A percentile compares a stretch with the other conserved stretches of the same genome.
phyloP scores from a whole-genome alignment of 2,329 filamentous ascomycete genomes.

The Aureobasidium namibiae region DNA sequence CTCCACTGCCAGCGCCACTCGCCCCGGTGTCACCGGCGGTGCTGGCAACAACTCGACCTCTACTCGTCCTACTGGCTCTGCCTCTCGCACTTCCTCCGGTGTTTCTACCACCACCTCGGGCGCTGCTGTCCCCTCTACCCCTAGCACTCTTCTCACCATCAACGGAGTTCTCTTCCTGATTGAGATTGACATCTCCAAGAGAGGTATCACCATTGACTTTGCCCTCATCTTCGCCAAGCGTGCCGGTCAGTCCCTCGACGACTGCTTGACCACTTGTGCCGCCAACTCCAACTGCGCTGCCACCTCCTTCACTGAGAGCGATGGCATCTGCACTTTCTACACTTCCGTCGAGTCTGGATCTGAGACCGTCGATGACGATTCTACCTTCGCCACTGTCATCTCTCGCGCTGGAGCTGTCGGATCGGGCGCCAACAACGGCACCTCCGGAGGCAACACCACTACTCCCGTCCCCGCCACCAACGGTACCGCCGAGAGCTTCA shows the following conservation, averaged over 20 bases:
- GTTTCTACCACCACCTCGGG: too few relatives aligned
- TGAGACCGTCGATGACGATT: too few relatives aligned
- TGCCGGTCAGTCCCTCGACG: background rate
- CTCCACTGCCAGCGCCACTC: background rate
- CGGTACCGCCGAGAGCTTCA: background rate
- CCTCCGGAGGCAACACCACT: background rate
- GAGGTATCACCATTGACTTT: slow-evolving; percentile 4
- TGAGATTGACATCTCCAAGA: background rate
- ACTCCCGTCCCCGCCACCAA: background rate
- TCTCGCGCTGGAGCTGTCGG: background rate
- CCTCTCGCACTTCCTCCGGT: background rate
- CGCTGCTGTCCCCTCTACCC: background rate
- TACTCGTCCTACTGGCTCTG: background rate
- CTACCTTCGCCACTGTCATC: background rate
- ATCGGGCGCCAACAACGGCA: background rate
- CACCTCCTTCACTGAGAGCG: background rate
- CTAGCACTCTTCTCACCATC: background rate
- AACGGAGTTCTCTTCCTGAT: background rate
- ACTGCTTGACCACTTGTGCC: slow-evolving; percentile 2
- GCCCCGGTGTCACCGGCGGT: background rate
- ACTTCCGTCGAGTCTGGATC: background rate
- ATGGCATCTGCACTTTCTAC: slow-evolving; percentile 5
- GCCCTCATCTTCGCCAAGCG: background rate
- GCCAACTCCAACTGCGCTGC: background rate
- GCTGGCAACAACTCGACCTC: background rate